A percentile compares a stretch with the other conserved stretches of the same genome.
Evolutionary conservation across 768 basidiomycete genomes (phyloP).

Genomic region (Suillus americanus): DNA sequence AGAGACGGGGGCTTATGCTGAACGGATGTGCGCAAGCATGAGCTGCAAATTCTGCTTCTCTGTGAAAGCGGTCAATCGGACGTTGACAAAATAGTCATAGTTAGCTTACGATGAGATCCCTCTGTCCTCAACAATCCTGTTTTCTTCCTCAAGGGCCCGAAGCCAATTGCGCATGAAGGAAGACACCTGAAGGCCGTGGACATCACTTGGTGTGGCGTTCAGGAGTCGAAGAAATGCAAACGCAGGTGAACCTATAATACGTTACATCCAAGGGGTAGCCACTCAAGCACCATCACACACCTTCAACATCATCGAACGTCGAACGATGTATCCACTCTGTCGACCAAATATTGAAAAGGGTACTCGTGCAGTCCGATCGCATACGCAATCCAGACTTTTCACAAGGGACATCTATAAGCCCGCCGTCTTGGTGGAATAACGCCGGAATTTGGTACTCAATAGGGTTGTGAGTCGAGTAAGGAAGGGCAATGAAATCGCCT

Average conservation of each 20-base stretch:
- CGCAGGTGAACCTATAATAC: conserved; percentile 44
- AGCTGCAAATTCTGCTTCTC: conserved; percentile 1
- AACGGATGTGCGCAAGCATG: not conserved
- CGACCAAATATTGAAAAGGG: conserved; percentile 89
- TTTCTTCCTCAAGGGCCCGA: conserved; percentile 46
- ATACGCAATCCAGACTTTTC: conserved; percentile 47
- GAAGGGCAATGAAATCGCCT: conserved; percentile 77
- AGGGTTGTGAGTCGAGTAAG: conserved; percentile 87
- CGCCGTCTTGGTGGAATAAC: conserved; percentile 76
- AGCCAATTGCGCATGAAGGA: conserved; percentile 61
- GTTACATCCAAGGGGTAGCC: not conserved
- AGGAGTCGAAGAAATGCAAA: conserved; percentile 83
- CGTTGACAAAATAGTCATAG: not conserved
- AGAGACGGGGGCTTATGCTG: conserved; percentile 12
- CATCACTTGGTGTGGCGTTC: conserved; percentile 61
- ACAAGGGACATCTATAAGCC: conserved; percentile 63
- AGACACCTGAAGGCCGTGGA: conserved; percentile 57
- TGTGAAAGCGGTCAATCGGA: not conserved
- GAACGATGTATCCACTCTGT: conserved; percentile 78
- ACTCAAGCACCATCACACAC: conserved; percentile 38
- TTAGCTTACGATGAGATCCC: conserved; percentile 44
- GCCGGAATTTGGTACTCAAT: conserved; percentile 78
- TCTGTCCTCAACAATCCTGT: conserved; percentile 36
- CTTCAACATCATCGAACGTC: conserved; percentile 51
- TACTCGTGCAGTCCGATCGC: conserved; percentile 56